Evolutionary conservation across 2,329 filamentous ascomycete genomes (phyloP).

Genomic region (Trichoderma hamatum): DNA sequence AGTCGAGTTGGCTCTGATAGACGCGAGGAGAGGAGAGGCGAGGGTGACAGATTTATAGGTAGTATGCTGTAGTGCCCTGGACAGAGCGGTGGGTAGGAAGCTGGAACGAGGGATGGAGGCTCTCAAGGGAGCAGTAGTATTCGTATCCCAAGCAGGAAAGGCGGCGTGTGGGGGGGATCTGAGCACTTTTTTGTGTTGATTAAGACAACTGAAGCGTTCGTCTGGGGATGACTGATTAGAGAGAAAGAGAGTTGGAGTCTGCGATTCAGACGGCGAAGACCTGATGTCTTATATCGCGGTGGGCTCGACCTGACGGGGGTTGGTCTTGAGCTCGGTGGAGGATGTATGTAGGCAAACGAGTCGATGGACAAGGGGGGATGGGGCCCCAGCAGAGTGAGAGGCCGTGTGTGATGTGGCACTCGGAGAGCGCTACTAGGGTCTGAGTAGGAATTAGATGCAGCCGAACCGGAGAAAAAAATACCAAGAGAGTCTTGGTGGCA

Average conservation of each 20-base stretch:
- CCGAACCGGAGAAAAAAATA: conserved; percentile 8
- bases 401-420: conserved; percentile 29
- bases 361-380: conserved; percentile 5
- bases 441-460: conserved; percentile 22
- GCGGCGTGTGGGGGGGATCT: conserved; percentile 23
- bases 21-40: neutral
- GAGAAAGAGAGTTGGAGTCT: conserved; percentile 13
- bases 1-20: neutral
- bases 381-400: conserved; percentile 8
- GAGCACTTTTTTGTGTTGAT: conserved; percentile 17
- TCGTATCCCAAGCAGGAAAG: conserved; percentile 16
- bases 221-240: neutral
- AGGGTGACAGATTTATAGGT: conserved; percentile 10
- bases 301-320: conserved; percentile 19
- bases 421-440: conserved; percentile 23
- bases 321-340: conserved; percentile 12
- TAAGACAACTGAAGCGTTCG: conserved; percentile 13
- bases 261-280: conserved; percentile 17
- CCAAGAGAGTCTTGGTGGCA: neutral
- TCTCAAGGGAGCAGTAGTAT: conserved; percentile 18
- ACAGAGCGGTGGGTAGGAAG: conserved; percentile 2
- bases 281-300: conserved; percentile 27
- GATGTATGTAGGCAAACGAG: conserved; percentile 4
- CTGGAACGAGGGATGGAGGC: conserved; percentile 21
- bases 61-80: conserved; percentile 3